These are phyloP conservation scores for Cetradonia linearis DNA, from an alignment of 495 filamentous ascomycete genomes.

Conservation along the genomic window DNA sequence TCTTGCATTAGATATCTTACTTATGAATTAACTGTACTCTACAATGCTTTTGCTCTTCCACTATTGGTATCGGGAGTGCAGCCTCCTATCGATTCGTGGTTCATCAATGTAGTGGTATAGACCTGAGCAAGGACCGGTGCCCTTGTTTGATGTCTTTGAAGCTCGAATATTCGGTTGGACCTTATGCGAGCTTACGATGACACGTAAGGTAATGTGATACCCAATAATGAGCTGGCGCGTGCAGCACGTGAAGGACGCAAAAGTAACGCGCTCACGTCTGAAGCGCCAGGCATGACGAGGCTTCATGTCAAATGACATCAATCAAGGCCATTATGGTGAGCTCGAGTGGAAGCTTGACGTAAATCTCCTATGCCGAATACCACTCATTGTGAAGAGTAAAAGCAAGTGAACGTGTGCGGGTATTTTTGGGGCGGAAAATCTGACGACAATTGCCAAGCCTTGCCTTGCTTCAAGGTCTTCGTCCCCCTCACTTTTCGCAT, in stretches of 20 bases:
- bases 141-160: neutral
- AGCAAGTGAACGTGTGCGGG: neutral
- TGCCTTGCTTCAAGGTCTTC: constrained; percentile 3
- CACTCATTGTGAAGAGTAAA: neutral
- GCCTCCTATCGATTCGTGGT: neutral
- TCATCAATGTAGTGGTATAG: neutral
- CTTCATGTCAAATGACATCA: neutral
- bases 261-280: constrained; percentile 3
- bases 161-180: neutral
- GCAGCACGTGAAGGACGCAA: neutral
- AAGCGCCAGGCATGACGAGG: neutral
- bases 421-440: neutral
- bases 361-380: neutral
- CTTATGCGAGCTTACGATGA: neutral
- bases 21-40: neutral
- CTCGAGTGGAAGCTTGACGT: neutral
- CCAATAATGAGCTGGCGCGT: neutral
- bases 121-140: neutral
- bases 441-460: neutral
- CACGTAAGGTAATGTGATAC: neutral
- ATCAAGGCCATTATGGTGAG: neutral
- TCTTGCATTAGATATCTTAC: neutral
- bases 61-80: neutral
- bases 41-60: neutral
- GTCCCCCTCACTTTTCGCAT: neutral